Evolutionary conservation across 1,139 yeast species (phyloP).

Genomic region (Taiozyma sp.): DNA sequence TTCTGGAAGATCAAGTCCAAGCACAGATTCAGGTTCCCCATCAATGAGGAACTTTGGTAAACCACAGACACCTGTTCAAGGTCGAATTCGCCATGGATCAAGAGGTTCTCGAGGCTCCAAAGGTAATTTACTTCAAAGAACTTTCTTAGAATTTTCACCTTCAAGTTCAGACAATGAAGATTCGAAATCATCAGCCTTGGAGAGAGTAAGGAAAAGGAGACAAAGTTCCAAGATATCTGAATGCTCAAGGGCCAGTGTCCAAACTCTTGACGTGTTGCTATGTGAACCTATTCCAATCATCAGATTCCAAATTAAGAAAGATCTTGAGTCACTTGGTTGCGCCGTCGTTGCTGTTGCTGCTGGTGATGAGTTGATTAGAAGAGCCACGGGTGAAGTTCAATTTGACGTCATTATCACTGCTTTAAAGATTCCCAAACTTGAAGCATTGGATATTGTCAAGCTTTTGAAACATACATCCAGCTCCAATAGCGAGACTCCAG

Average conservation of each 20-base stretch:
- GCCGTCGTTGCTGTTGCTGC: conserved; percentile 73
- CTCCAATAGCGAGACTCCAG: conserved; percentile 70
- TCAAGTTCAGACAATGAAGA: conserved; percentile 73
- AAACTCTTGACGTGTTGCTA: conserved; percentile 58
- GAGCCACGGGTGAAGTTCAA: conserved; percentile 79
- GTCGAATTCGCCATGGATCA: conserved; percentile 7
- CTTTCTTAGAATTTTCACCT: conserved; percentile 50
- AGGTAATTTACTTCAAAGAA: conserved; percentile 23
- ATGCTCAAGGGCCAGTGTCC: conserved; percentile 18
- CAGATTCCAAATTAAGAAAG: conserved; percentile 60
- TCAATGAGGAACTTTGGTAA: conserved; percentile 15
- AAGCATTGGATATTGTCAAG: conserved; percentile 72
- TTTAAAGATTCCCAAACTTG: conserved; percentile 58
- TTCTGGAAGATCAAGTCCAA: conserved; percentile 31
- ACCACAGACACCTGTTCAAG: conserved; percentile 14
- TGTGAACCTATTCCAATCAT: conserved; percentile 89
- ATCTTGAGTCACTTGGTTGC: conserved; percentile 72
- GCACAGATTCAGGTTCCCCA: conserved; percentile 25
- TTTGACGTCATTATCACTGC: conserved; percentile 85
- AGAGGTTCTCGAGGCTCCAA: conserved; percentile 20
- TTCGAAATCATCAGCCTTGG: conserved; percentile 42
- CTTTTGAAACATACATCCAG: conserved; percentile 75
- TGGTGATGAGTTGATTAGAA: conserved; percentile 78
- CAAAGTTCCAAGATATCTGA: conserved; percentile 41
- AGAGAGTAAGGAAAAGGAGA: conserved; percentile 55